Evolutionary conservation across 371 early-diverging fungal species (phyloP).

Genomic region (Mucor mucedo): DNA sequence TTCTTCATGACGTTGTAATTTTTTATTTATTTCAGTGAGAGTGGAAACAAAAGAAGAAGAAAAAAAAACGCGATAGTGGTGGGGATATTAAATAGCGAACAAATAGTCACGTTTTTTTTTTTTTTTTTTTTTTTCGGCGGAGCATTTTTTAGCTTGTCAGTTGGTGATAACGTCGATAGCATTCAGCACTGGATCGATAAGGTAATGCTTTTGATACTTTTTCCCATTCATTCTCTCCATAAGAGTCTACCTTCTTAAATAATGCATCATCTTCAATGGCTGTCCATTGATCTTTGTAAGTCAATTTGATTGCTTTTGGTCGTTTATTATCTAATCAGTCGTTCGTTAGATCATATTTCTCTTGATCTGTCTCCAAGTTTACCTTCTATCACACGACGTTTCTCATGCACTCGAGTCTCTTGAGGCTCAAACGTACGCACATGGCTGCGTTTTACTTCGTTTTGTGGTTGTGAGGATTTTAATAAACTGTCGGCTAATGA

Average conservation of each 20-base stretch:
- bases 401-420: background rate
- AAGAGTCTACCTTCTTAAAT: background rate
- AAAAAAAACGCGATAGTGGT: background rate
- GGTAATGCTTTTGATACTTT: background rate
- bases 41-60: background rate
- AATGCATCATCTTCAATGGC: background rate
- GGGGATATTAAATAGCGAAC: background rate
- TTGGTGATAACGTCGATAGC: background rate
- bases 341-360: background rate
- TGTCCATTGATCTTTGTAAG: background rate
- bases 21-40: background rate
- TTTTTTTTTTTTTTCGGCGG: too few relatives aligned
- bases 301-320: background rate
- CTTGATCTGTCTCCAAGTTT: background rate
- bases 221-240: background rate
- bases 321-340: background rate
- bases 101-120: too few relatives aligned
- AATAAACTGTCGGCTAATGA: background rate
- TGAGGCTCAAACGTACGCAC: background rate
- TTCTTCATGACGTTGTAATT: slow-evolving; percentile 65
- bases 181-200: background rate
- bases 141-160: too few relatives aligned
- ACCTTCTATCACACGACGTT: background rate
- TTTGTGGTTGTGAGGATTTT: background rate
- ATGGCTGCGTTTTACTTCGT: background rate